phyloP scores from a whole-genome alignment of 1,284 basidiomycete genomes.

The Ustilago cynodontis region DNA sequence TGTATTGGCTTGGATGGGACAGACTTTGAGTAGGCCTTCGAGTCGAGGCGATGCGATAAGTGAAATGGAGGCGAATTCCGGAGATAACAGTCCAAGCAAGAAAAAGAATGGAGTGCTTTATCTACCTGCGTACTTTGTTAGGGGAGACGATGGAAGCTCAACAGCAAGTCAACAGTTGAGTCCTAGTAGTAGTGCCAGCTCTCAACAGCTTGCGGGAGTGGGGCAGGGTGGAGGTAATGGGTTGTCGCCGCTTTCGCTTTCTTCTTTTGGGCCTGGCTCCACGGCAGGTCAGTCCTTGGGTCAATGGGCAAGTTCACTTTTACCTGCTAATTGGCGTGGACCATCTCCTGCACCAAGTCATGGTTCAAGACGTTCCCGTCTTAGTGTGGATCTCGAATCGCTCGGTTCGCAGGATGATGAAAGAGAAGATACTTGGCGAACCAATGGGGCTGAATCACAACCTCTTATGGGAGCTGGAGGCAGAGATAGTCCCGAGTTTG shows the following conservation, averaged over 20 bases:
- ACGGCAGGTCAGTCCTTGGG: conserved; percentile 16
- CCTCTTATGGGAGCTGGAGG: conserved; percentile 5
- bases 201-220: conserved; percentile 9
- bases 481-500: neutral
- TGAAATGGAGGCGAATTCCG: conserved; percentile 30
- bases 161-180: conserved; percentile 12
- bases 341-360: conserved; percentile 37
- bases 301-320: conserved; percentile 29
- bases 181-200: conserved; percentile 18
- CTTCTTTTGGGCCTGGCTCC: neutral
- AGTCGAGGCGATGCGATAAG: conserved; percentile 36
- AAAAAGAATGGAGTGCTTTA: conserved; percentile 49
- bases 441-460: conserved; percentile 1
- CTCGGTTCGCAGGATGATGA: conserved; percentile 23
- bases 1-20: conserved; percentile 55
- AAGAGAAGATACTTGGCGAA: conserved; percentile 8
- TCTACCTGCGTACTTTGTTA: conserved; percentile 58
- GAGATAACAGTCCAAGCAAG: conserved; percentile 32
- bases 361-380: conserved; percentile 15
- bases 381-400: conserved; percentile 36
- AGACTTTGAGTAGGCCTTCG: conserved; percentile 43
- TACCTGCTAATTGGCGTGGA: conserved; percentile 35
- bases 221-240: conserved; percentile 1
- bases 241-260: conserved; percentile 11
- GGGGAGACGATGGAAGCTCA: conserved; percentile 33